phyloP scores from a whole-genome alignment of 768 basidiomycete genomes.

The Lactifluus subvellereus region DNA sequence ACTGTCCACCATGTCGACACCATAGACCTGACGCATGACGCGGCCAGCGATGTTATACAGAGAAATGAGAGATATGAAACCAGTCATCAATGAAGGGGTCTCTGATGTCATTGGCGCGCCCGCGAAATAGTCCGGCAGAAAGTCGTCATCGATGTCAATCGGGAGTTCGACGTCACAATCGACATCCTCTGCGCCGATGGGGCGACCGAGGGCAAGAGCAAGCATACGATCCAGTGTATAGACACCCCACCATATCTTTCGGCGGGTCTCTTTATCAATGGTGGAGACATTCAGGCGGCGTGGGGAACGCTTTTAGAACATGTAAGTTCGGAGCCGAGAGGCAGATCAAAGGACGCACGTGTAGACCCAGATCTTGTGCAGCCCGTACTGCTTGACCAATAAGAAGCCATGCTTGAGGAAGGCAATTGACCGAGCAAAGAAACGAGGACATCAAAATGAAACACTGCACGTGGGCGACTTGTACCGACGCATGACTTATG shows the following conservation, averaged over 20 bases:
- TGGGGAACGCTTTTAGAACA: slow-evolving; percentile 62
- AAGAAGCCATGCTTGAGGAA: slow-evolving; percentile 91
- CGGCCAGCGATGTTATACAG: slow-evolving; percentile 83
- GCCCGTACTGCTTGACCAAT: slow-evolving; percentile 86
- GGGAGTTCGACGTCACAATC: slow-evolving; percentile 90
- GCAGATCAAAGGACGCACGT: slow-evolving; percentile 49
- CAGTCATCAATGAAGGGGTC: slow-evolving; percentile 71
- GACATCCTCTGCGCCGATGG: slow-evolving; percentile 81
- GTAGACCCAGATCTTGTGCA: slow-evolving; percentile 87
- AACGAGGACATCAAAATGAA: slow-evolving; percentile 86
- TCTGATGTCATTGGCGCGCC: slow-evolving; percentile 53
- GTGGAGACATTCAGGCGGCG: slow-evolving; percentile 61
- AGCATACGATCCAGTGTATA: slow-evolving; percentile 90
- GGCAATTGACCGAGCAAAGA: slow-evolving; percentile 86
- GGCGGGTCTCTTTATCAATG: slow-evolving; percentile 82
- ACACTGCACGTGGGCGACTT: slow-evolving; percentile 84
- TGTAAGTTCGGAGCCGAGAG: slow-evolving; percentile 21
- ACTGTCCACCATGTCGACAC: slow-evolving; percentile 69
- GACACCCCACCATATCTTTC: slow-evolving; percentile 93
- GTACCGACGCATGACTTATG: slow-evolving; percentile 82
- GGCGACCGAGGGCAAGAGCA: slow-evolving; percentile 82
- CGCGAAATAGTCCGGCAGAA: slow-evolving; percentile 63
- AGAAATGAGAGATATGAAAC: slow-evolving; percentile 65
- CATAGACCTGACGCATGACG: slow-evolving; percentile 78
- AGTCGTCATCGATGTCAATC: slow-evolving; percentile 76